phyloP scores from a whole-genome alignment of 2,329 filamentous ascomycete species.

The Paecilomyces dactylethromorphus region DNA sequence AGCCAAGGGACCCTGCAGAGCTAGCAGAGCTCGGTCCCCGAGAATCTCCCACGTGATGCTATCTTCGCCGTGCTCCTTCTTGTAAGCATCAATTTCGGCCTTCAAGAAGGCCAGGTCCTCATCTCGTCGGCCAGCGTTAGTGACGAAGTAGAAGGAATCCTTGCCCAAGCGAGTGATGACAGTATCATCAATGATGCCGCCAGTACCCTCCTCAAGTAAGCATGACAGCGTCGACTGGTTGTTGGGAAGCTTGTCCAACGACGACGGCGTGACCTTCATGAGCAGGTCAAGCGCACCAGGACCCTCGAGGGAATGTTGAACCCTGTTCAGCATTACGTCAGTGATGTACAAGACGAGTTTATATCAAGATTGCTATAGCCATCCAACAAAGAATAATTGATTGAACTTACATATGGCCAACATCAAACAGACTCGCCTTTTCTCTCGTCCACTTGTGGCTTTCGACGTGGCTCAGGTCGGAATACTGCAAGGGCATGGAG shows the following conservation, averaged over 20 bases:
- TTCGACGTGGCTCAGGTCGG: conserved; percentile 66
- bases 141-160: conserved; percentile 83
- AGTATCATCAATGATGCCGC: conserved; percentile 92
- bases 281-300: conserved; percentile 75
- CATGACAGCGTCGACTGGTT: conserved; percentile 78
- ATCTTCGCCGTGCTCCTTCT: conserved; percentile 44
- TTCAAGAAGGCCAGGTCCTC: conserved; percentile 78
- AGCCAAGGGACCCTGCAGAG: conserved; percentile 79
- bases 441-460: conserved; percentile 86
- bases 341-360: not conserved
- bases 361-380: conserved; percentile 8
- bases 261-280: conserved; percentile 74
- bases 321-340: conserved; percentile 34
- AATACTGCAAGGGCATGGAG: conserved; percentile 88
- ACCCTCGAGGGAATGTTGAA: conserved; percentile 78
- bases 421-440: conserved; percentile 88
- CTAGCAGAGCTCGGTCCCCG: conserved; percentile 70
- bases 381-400: not conserved
- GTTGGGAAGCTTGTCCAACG: conserved; percentile 55
- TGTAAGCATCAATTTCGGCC: conserved; percentile 59
- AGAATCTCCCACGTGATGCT: conserved; percentile 64
- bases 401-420: conserved; percentile 81
- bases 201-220: conserved; percentile 69
- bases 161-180: conserved; percentile 75
- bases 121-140: conserved; percentile 84